A percentile compares a stretch with the other conserved stretches of the same genome.
Evolutionary conservation across 805 yeast genomes (phyloP).

Genomic region (Nakazawaea holstii): DNA sequence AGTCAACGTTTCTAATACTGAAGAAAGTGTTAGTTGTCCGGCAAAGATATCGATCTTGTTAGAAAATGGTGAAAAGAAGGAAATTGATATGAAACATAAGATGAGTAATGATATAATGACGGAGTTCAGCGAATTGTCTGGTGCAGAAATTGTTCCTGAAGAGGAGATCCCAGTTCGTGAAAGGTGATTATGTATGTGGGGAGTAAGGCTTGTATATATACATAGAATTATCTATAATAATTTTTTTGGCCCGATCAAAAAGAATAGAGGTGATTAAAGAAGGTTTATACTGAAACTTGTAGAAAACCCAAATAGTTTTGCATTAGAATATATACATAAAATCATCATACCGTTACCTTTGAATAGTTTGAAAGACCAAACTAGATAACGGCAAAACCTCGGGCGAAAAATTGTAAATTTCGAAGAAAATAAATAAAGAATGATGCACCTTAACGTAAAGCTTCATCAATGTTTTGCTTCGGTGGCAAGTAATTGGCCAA

Average conservation of each 20-base stretch:
- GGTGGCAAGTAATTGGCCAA: constrained; percentile 29
- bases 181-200: neutral
- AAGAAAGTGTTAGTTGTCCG: constrained; percentile 40
- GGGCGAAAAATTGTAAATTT: neutral
- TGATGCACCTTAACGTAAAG: constrained; percentile 24
- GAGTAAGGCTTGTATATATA: neutral
- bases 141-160: constrained; percentile 46
- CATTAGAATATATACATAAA: no score
- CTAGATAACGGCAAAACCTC: neutral
- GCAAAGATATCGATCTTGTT: constrained; percentile 37
- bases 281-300: neutral
- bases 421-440: neutral
- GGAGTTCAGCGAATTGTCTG: constrained; percentile 44
- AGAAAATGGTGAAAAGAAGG: constrained; percentile 30
- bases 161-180: constrained; percentile 31
- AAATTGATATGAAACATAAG: constrained; percentile 50
- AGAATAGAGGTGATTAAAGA: no score
- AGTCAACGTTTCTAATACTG: constrained; percentile 36
- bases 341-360: no score
- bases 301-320: neutral
- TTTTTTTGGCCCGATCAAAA: no score
- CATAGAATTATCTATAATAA: neutral
- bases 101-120: constrained; percentile 48
- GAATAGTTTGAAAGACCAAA: no score
- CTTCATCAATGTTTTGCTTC: constrained; percentile 28